These are phyloP conservation scores for Irpex sp. DNA, from an alignment of 1,284 basidiomycete species.

Conservation along the genomic window DNA sequence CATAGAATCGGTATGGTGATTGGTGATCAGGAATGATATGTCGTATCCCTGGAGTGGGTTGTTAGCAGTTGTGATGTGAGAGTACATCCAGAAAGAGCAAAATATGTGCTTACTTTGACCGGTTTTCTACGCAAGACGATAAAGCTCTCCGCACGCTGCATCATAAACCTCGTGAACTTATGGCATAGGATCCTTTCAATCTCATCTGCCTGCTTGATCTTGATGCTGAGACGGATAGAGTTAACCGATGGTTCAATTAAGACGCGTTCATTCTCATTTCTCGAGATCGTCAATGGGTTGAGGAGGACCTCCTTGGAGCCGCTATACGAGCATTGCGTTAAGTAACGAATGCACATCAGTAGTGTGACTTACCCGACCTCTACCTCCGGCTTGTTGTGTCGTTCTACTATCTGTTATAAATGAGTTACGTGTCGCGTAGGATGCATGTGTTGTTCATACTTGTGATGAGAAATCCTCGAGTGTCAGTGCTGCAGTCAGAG, in stretches of 20 bases:
- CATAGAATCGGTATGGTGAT: conserved; percentile 96
- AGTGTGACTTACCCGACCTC: conserved; percentile 65
- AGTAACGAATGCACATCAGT: not conserved
- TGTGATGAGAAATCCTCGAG: conserved; percentile 98
- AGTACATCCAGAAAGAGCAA: not conserved
- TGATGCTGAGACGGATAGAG: conserved; percentile 93
- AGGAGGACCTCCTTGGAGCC: conserved; percentile 93
- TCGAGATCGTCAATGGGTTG: conserved; percentile 88
- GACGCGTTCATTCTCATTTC: conserved; percentile 96
- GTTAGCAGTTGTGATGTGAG: not conserved
- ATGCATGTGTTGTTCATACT: conserved; percentile 38
- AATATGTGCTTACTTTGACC: conserved; percentile 57
- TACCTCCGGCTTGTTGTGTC: conserved; percentile 96
- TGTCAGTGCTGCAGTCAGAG: conserved; percentile 95
- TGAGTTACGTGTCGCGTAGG: conserved; percentile 4
- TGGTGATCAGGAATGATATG: conserved; percentile 98
- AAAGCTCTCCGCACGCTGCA: conserved; percentile 97
- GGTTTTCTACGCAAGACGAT: conserved; percentile 94
- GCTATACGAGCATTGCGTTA: conserved; percentile 36
- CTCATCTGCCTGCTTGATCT: conserved; percentile 99
- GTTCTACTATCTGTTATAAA: conserved; percentile 79
- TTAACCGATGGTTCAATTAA: conserved; percentile 97
- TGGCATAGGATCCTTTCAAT: conserved; percentile 97
- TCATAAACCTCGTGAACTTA: conserved; percentile 99
- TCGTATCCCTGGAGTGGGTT: conserved; percentile 77